A percentile compares a stretch with the other conserved stretches of the same genome.
These are phyloP conservation scores for Mycotypha africana DNA, from an alignment of 371 early-diverging fungal genomes.

Conservation along the genomic window DNA sequence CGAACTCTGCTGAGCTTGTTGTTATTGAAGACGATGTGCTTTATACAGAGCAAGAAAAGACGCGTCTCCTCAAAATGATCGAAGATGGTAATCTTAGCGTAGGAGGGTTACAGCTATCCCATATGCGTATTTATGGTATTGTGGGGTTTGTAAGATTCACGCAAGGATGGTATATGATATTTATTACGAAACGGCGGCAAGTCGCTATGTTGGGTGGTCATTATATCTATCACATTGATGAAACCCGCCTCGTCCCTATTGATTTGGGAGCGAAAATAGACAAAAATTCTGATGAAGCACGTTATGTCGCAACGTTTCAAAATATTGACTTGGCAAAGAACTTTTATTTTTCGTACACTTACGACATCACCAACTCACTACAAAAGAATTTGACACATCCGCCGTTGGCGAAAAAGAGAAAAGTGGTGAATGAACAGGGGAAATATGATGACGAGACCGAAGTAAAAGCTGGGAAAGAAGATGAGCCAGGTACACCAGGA, in stretches of 20 bases:
- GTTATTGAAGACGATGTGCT: conserved; percentile 67
- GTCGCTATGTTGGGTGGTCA: conserved; percentile 95
- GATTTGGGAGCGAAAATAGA: conserved; percentile 63
- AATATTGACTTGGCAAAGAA: conserved; percentile 82
- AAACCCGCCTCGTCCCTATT: conserved; percentile 74
- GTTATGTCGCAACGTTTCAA: conserved; percentile 76
- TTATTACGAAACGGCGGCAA: conserved; percentile 83
- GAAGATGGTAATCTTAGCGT: conserved; percentile 71
- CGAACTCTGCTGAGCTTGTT: conserved; percentile 46
- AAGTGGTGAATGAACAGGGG: too few relatives aligned
- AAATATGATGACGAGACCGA: neutral
- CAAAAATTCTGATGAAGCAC: conserved; percentile 73
- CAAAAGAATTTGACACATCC: conserved; percentile 80
- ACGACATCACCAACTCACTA: conserved; percentile 87
- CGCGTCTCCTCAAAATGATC: conserved; percentile 75
- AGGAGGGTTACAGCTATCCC: conserved; percentile 72
- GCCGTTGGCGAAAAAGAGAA: conserved; percentile 10
- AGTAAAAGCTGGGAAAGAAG: too few relatives aligned
- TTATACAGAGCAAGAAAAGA: conserved; percentile 71
- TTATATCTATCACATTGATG: conserved; percentile 92
- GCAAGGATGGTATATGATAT: conserved; percentile 87
- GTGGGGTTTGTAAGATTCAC: conserved; percentile 87
- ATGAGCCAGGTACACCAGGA: too few relatives aligned
- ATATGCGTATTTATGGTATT: conserved; percentile 35
- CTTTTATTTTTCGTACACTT: conserved; percentile 92